Conservation (phyloP, 352 stramenopile genomes). For the Labyrinthula sp. region DNA sequence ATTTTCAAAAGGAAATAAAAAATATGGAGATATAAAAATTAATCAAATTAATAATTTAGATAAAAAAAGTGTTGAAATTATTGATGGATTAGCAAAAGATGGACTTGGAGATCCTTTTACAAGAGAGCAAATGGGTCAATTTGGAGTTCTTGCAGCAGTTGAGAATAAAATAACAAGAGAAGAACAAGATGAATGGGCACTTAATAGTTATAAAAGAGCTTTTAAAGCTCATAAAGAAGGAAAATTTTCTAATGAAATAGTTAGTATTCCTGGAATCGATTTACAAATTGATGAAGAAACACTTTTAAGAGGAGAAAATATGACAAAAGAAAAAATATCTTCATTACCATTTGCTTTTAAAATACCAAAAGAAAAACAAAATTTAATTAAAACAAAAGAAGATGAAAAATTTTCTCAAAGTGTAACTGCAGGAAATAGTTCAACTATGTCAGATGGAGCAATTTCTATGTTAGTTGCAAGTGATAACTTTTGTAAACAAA, state of each 20-base stretch:
- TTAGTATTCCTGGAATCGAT: constrained; percentile 43
- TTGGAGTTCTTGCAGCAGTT: constrained; percentile 72
- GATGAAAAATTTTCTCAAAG: constrained; percentile 53
- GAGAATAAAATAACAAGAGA: constrained; percentile 65
- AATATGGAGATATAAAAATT: constrained; percentile 74
- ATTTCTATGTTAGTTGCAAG: constrained; percentile 81
- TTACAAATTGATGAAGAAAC: constrained; percentile 75
- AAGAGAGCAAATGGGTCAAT: constrained; percentile 85
- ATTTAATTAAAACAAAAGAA: background rate
- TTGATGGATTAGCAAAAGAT: constrained; percentile 78
- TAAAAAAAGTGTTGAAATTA: constrained; percentile 54
- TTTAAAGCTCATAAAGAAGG: constrained; percentile 40
- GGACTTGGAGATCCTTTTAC: constrained; percentile 90
- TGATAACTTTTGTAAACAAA: constrained; percentile 51
- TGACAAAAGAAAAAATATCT: constrained; percentile 67
- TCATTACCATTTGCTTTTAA: constrained; percentile 73
- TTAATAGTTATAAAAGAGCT: constrained; percentile 68
- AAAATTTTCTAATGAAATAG: constrained; percentile 66
- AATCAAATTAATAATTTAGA: too few relatives aligned
- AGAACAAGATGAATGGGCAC: constrained; percentile 80
- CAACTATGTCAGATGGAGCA: constrained; percentile 83
- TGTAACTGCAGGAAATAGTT: constrained; percentile 88
- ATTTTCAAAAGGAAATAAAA: constrained; percentile 61
- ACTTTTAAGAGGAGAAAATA: constrained; percentile 37
- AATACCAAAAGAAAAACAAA: constrained; percentile 4